Percentiles rank a stretch among this genome's conserved stretches.
Conservation (phyloP, 169 alveolate genomes). For the Plasmodium chabaudi region DNA sequence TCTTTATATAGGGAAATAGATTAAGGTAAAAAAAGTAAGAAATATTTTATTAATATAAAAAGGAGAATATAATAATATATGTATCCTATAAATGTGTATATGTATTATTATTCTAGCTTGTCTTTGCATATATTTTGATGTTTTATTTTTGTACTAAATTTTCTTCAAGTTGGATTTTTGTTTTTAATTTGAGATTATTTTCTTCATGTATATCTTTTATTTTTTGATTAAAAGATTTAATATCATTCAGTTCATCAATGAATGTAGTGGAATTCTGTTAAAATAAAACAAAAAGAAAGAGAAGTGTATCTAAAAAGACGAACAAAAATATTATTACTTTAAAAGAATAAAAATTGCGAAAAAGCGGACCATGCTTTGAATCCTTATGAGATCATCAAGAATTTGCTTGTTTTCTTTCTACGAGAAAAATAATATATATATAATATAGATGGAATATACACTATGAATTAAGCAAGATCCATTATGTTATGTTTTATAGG, state of each 20-base stretch:
- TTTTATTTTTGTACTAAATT: constrained; percentile 29
- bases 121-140: background rate
- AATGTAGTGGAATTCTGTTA: constrained; percentile 41
- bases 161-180: constrained; percentile 38
- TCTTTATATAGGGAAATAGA: background rate
- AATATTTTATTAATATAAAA: background rate
- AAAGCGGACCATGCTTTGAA: constrained; percentile 35
- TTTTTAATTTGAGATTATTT: constrained; percentile 33
- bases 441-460: background rate
- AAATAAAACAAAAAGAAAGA: background rate
- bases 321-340: background rate
- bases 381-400: constrained; percentile 54
- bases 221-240: constrained; percentile 35
- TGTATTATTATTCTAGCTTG: background rate
- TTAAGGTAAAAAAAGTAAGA: background rate
- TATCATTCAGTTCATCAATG: constrained; percentile 27
- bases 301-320: background rate
- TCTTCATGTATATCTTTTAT: constrained; percentile 35
- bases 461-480: background rate
- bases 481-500: constrained; percentile 3
- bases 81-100: background rate
- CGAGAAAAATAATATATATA: background rate
- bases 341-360: background rate
- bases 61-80: background rate
- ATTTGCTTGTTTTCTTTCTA: constrained; percentile 51